Conservation (phyloP, 2,329 filamentous ascomycete genomes). For the Hymenoscyphus occultus region DNA sequence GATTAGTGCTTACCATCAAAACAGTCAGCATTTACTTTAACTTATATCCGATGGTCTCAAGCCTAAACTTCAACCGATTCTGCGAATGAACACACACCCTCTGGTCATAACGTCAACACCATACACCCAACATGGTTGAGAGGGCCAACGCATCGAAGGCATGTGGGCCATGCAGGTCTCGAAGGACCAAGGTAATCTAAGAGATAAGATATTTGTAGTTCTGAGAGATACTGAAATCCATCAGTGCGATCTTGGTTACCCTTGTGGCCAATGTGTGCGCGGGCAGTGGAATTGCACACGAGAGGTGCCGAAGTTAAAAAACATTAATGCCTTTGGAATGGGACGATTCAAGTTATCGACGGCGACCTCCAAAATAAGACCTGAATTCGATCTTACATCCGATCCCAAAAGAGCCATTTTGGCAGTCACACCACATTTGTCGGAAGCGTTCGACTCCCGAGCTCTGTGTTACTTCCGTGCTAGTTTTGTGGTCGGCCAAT, state of each 20-base stretch:
- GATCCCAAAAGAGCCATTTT: not conserved
- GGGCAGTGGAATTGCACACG: not conserved
- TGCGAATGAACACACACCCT: not conserved
- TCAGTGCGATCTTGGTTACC: not conserved
- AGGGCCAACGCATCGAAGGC: not conserved
- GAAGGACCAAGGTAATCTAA: not conserved
- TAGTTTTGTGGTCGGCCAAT: slow-evolving; percentile 10
- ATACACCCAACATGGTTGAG: not conserved
- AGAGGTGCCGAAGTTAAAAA: not conserved
- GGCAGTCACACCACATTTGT: not conserved
- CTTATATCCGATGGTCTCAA: not conserved
- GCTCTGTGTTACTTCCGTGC: slow-evolving; percentile 12
- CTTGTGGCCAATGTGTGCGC: not conserved
- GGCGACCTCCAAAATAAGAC: not conserved
- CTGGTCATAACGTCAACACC: not conserved
- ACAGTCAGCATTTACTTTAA: too few species aligned
- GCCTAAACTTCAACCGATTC: not conserved
- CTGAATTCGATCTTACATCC: not conserved
- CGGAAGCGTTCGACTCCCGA: not conserved
- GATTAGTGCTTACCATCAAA: too few species aligned
- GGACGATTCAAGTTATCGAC: not conserved
- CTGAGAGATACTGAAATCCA: not conserved
- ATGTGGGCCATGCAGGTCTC: not conserved
- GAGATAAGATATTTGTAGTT: not conserved
- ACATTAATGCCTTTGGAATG: not conserved